These are phyloP conservation scores for Psidium guajava DNA, from an alignment of 345 rosid species.

Conservation along the genomic window DNA sequence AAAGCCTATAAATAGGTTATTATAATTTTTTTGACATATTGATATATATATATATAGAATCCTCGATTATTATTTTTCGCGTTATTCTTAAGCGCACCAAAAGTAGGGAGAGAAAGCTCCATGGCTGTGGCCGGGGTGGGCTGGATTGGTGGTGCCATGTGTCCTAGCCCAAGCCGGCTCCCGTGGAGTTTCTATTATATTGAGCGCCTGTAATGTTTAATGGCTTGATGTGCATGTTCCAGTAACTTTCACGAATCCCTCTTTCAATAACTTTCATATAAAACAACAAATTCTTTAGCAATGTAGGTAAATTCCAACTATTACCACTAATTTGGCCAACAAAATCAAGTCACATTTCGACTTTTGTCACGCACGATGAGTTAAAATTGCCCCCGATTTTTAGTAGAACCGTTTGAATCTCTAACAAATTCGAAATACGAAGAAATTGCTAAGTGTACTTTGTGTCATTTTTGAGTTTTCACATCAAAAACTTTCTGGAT, in stretches of 20 bases:
- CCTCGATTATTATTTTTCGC: too few species aligned
- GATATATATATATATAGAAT: too few species aligned
- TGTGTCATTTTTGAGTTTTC: too few species aligned
- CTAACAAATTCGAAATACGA: neutral
- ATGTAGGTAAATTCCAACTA: neutral
- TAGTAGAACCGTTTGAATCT: neutral
- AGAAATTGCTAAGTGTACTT: neutral
- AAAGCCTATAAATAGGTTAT: too few species aligned
- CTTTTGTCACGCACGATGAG: accelerated
- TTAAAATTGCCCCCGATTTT: neutral
- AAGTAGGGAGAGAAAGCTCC: too few species aligned
- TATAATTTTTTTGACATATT: too few species aligned
- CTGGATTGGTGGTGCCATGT: neutral
- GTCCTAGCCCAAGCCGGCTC: neutral
- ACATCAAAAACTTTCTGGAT: neutral
- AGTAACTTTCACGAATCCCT: neutral
- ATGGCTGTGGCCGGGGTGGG: neutral
- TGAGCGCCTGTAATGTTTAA: neutral
- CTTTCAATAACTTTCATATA: neutral
- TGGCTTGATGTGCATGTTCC: neutral
- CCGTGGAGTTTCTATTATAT: too few species aligned
- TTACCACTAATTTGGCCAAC: neutral
- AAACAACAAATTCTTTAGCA: neutral
- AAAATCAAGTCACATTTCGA: neutral
- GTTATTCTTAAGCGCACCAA: too few species aligned